A percentile compares a stretch with the other conserved stretches of the same genome.
These are phyloP conservation scores for Mortierella sp. DNA, from an alignment of 371 early-diverging fungal genomes.

Conservation along the genomic window DNA sequence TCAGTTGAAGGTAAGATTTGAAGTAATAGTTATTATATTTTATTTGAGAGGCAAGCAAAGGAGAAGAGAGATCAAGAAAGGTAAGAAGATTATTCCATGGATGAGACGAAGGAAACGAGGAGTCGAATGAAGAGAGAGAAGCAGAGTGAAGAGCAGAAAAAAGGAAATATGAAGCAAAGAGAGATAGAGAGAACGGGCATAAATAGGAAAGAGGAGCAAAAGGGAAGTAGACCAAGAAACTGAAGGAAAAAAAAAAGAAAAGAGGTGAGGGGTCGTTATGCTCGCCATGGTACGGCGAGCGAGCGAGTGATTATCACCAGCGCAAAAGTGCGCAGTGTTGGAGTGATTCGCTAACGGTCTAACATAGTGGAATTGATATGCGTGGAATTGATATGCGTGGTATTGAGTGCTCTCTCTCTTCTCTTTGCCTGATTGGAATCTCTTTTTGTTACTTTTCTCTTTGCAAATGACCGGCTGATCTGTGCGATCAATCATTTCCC, in stretches of 20 bases:
- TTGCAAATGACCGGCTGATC: slow-evolving; percentile 1
- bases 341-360: slow-evolving; percentile 26
- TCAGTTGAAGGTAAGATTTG: neutral
- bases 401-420: neutral
- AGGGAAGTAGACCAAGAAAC: neutral
- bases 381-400: neutral
- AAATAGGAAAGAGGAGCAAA: neutral
- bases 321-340: neutral
- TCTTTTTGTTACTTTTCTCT: neutral
- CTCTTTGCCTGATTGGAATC: slow-evolving; percentile 8
- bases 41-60: neutral
- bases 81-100: too few species aligned
- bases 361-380: neutral
- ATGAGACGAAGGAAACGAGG: too few species aligned
- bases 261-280: neutral
- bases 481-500: neutral
- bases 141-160: neutral
- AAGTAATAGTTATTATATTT: neutral
- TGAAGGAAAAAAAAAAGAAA: neutral
- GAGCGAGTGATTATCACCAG: neutral
- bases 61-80: neutral
- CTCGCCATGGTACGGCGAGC: neutral
- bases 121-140: too few species aligned
- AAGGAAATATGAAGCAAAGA: neutral
- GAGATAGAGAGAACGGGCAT: neutral